Percentiles rank a stretch among this genome's conserved stretches.
phyloP scores from a whole-genome alignment of 345 rosid species.

The Eucalyptus polybractea region DNA sequence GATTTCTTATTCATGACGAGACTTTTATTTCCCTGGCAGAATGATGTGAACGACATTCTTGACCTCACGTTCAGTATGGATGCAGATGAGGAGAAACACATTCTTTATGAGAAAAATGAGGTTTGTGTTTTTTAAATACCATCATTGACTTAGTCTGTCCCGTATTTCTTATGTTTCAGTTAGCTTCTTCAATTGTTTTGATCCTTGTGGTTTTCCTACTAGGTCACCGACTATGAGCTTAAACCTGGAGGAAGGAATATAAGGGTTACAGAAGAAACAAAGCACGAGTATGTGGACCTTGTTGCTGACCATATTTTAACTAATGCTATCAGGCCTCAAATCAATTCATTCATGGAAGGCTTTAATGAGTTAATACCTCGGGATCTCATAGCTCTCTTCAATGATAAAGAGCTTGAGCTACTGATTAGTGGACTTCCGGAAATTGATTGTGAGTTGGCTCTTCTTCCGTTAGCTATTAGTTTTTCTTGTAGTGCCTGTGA shows the following conservation, averaged over 20 bases:
- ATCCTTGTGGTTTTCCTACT: neutral
- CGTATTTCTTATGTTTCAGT: neutral
- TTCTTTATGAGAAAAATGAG: slow-evolving; percentile 93
- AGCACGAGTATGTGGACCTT: slow-evolving; percentile 95
- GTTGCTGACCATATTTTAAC: slow-evolving; percentile 94
- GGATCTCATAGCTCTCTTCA: slow-evolving; percentile 80
- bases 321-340: slow-evolving; percentile 95
- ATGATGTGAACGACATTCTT: slow-evolving; percentile 72
- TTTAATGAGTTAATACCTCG: slow-evolving; percentile 69
- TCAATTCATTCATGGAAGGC: slow-evolving; percentile 81
- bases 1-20: neutral
- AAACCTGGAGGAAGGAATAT: slow-evolving; percentile 94
- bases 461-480: neutral
- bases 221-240: slow-evolving; percentile 98
- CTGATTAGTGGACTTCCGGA: slow-evolving; percentile 99
- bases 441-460: slow-evolving; percentile 69
- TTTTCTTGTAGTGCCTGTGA: neutral
- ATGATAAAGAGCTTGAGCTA: slow-evolving; percentile 98
- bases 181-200: neutral
- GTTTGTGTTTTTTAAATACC: slow-evolving; percentile 7
- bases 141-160: neutral
- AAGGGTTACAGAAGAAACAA: slow-evolving; percentile 94
- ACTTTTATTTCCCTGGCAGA: slow-evolving; percentile 27
- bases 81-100: slow-evolving; percentile 95
- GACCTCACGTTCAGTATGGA: slow-evolving; percentile 98